Conservation (phyloP, 1,284 basidiomycete genomes). For the Schizophyllum amplum region DNA sequence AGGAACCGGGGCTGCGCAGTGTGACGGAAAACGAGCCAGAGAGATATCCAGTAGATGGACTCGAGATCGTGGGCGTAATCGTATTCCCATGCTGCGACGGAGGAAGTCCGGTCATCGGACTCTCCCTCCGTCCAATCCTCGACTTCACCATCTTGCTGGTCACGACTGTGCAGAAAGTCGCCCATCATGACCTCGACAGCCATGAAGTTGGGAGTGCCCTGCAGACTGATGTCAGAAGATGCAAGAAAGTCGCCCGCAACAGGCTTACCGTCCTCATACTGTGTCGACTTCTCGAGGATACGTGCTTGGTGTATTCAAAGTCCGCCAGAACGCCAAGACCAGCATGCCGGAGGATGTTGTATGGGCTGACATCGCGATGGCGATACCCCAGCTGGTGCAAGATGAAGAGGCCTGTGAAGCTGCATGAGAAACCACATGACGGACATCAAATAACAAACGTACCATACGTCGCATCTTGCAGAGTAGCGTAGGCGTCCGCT, state of each 20-base stretch:
- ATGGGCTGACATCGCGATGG: neutral
- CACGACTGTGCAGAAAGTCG: neutral
- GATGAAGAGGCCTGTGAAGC: neutral
- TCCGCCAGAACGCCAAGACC: neutral
- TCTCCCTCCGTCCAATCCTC: too few relatives aligned
- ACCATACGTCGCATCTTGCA: neutral
- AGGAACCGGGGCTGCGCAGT: neutral
- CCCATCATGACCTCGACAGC: neutral
- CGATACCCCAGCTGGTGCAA: neutral
- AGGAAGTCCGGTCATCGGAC: neutral
- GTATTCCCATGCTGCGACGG: neutral
- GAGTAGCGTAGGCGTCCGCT: neutral
- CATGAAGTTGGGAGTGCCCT: neutral
- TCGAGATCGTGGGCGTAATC: neutral
- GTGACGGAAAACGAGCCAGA: neutral
- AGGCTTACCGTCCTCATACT: neutral
- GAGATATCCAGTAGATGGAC: neutral
- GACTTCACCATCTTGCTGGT: too few relatives aligned
- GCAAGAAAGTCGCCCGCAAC: neutral
- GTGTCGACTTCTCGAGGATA: neutral
- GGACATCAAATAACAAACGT: neutral
- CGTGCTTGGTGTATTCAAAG: neutral
- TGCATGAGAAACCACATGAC: neutral
- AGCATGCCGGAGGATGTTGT: neutral
- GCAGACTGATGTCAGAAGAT: neutral